Base-by-base conservation (phyloP, 2,329 filamentous ascomycete genomes). In the Meredithiella fracta region DNA sequence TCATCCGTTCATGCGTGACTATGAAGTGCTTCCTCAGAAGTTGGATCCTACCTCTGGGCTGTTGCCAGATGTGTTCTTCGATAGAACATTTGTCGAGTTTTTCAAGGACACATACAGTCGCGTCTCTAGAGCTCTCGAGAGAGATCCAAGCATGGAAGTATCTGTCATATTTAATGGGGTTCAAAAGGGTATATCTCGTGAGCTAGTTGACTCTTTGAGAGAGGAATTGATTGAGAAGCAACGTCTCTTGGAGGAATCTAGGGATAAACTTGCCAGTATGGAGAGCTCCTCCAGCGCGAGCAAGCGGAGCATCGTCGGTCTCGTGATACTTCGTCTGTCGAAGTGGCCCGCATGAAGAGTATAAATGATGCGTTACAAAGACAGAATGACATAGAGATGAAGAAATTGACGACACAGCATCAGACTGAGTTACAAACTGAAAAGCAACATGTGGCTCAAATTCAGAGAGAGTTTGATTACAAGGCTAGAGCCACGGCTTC, bases 81-180 rank as follows among this genome's bases (percentile, higher is more conserved):
- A 95, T 62, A 76, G 79, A 50, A 79, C 79, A 0, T 97, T 96
- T 67, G 82, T 98, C 56, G 86, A 96, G 59, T 95, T 97, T 63
- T 79, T 96, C 63, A 96, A 96, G 64, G 90, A 97, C 64, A 95
- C 95, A 65, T 97, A 94, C 65, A 91, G 86, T 63, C 83, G 90
- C 7, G 71, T 96, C 58, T 72, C 84, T 40, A 80, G 88, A 60
- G 86, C 88, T 14, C 86, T 98, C 62, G 92, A 98, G 67, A 82
- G 91, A 59, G 87, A 95, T 60, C 92, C 92, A 0, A 87, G 83
- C 1, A 73, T 94, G 59, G 92, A 98, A 66, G 82, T 94, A 25
- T 84, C 88, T 0, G 78, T 92, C 9, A 74, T 89, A 57, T 76
- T 82, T 47, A 88, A 90, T 64, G 86, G 86, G 0, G 72, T 90